Conservation (phyloP, 2,329 filamentous ascomycete genomes). For the Phialophora tarda region DNA sequence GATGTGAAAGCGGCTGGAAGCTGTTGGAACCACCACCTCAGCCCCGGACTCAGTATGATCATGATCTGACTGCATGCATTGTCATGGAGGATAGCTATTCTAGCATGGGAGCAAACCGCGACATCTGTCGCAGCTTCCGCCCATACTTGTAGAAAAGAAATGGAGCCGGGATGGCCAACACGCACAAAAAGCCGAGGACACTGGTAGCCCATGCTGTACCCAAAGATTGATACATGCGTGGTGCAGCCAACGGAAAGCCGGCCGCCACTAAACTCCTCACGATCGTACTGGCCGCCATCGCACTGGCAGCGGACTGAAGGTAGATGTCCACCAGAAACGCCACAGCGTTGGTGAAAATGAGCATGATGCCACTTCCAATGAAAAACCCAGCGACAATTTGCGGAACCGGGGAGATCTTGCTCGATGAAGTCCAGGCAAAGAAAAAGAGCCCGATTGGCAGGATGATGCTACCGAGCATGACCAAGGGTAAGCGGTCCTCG, state of each 20-base stretch:
- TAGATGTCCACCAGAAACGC: constrained; percentile 44
- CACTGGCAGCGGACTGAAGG: constrained; percentile 33
- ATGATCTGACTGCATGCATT: constrained; percentile 10
- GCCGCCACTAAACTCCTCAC: constrained; percentile 33
- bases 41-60: neutral
- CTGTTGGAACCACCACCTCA: neutral
- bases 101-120: constrained; percentile 24
- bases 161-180: constrained; percentile 47
- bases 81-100: constrained; percentile 2
- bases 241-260: constrained; percentile 39
- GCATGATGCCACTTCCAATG: constrained; percentile 77
- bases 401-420: constrained; percentile 67
- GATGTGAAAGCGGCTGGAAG: neutral
- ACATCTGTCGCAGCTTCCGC: constrained; percentile 52
- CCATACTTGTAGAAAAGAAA: constrained; percentile 49
- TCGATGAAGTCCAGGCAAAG: constrained; percentile 66
- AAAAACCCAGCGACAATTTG: constrained; percentile 78
- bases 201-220: constrained; percentile 48
- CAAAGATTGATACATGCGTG: constrained; percentile 47
- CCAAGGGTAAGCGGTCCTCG: constrained; percentile 67
- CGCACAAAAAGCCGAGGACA: constrained; percentile 47
- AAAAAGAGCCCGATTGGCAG: constrained; percentile 60
- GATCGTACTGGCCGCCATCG: constrained; percentile 36
- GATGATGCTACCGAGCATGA: constrained; percentile 59
- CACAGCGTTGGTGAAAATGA: constrained; percentile 69